Evolutionary conservation across 352 stramenopile species (phyloP), one percentile per base, ranked within the genome.

Genomic region (Albugo candida): DNA sequence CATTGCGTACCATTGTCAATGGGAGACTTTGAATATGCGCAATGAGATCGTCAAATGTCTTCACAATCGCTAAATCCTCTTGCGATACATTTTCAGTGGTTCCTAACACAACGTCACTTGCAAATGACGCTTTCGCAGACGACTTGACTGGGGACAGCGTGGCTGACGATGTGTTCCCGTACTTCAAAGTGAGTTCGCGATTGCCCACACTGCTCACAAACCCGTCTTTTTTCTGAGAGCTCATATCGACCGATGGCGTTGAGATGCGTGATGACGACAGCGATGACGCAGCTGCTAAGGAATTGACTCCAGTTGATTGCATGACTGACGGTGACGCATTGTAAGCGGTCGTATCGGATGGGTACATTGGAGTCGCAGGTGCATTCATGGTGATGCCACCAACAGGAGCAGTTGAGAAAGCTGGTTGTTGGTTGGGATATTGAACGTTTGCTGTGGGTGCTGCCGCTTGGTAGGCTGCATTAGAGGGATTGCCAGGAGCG

Each of bases 121-220:
- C 54, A 51, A 71, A 76, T 1, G 58, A 46, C 4, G 49, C 49
- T 4, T 40, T 37, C 17, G 61, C 46, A 36, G 61, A 49, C 5
- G 16, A 45, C 13, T 40, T 56, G 19, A 65, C 52, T 0, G 76
- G 78, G 5, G 78, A 89, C 17, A 82, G 66, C 35, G 70, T 59
- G 11, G 71, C 64, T 44, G 56, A 71, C 40, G 68, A 74, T 36
- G 59, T 48, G 61, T 92, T 92, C 37, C 76, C 75, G 58, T 92
- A 92, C 69, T 92, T 92, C 36, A 70, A 55, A 49, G 75, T 83
- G 48, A 88, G 58, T 57, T 86, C 70, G 63, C 84, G 85, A 70
- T 92, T 88, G 46, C 73, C 73, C 40, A 82, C 78, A 51, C 75
- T 87, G 48, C 65, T 92, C 1, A 86, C 60, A 37, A 92, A 92